Base-by-base conservation (phyloP, 306 rosid genomes). In the Argentina anserina region DNA sequence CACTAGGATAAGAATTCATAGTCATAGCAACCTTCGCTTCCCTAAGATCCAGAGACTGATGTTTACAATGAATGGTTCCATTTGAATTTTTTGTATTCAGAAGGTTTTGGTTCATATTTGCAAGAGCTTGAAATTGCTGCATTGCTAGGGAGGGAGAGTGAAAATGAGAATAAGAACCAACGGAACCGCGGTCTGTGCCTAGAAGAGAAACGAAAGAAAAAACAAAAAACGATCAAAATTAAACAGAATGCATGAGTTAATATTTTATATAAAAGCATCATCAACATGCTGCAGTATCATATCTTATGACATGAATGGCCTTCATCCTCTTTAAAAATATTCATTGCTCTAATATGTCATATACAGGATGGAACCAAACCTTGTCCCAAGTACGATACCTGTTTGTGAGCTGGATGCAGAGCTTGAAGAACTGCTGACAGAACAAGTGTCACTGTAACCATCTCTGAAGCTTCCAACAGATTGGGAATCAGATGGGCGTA, bases 81-180 rank as follows among this genome's bases (percentile, higher is more conserved):
- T 60, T 13, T 59, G 78, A 70, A 79, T 84, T 65, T 72, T 61
- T 78, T 65, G 87, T 77, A 62, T 49, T 75, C 11, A 85, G 72
- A 70, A 88, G 84, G 52, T 77, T 47, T 74, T 88, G 86, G 70
- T 91, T 95, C 68, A 91, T 84, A 71, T 78, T 70, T 37, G 93
- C 49, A 70, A 95, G 97, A 65, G 99, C 97, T 69, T 88, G 97
- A 83, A 82, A 91, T 67, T 93, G 79, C 77, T 91, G 97, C 40
- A 86, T 71, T 49, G 95, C 77, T 50, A 90, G 82, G 58, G 97
- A 89, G 37, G 95, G 75, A 40, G 93, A 87, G 46, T 47, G 78
- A 61, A 78, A 77, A 72, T 79, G 85, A 76, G 88, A 74, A 74
- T 78, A 65, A 3, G 90, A 86, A 62, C 80, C 68, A 65, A 74